Evolutionary conservation across 2,329 filamentous ascomycete species (phyloP).

Genomic region (Paraphoma sp.): DNA sequence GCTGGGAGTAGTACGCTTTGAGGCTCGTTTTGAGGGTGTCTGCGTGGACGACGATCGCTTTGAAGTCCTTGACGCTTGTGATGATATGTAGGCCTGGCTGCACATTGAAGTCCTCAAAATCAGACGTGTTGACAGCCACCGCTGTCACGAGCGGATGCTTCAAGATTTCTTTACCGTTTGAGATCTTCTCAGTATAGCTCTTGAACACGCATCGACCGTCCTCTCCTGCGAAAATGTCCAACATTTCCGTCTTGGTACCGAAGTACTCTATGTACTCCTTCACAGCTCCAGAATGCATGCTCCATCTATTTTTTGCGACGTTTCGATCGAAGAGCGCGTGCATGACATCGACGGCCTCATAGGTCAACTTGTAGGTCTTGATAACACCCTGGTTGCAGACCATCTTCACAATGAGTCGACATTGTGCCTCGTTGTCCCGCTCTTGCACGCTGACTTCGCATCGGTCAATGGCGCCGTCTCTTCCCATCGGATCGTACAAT

Average conservation of each 20-base stretch:
- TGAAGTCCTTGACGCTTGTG: constrained; percentile 83
- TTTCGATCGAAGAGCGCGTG: constrained; percentile 76
- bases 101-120: constrained; percentile 77
- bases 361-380: constrained; percentile 78
- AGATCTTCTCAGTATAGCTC: constrained; percentile 81
- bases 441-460: constrained; percentile 79
- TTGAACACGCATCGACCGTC: constrained; percentile 75
- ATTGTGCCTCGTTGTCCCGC: constrained; percentile 69
- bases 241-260: constrained; percentile 78
- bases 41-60: constrained; percentile 78
- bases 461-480: constrained; percentile 73
- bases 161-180: constrained; percentile 74
- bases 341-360: constrained; percentile 75
- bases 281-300: constrained; percentile 72
- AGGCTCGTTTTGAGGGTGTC: constrained; percentile 72
- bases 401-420: constrained; percentile 76
- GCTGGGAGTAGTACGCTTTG: constrained; percentile 72
- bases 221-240: constrained; percentile 75
- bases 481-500: constrained; percentile 67
- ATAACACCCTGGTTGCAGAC: constrained; percentile 78
- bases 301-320: constrained; percentile 73
- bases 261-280: constrained; percentile 82
- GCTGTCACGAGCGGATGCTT: constrained; percentile 83
- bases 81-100: constrained; percentile 79
- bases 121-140: constrained; percentile 76